Base-by-base conservation (phyloP, 2,329 filamentous ascomycete genomes). In the Colletotrichum tropicale region DNA sequence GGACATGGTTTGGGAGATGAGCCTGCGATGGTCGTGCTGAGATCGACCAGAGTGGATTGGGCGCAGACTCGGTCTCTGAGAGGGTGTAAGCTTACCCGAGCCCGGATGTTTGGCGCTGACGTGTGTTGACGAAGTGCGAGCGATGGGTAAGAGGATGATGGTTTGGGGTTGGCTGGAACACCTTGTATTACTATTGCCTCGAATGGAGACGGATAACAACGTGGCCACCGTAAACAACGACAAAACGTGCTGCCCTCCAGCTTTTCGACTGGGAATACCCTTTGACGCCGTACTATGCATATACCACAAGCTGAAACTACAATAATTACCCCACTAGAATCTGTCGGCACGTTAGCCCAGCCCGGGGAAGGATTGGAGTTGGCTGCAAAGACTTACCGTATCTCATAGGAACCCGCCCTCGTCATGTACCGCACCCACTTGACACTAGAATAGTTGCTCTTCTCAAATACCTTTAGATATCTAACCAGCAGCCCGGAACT, bases 361-460 rank as follows among this genome's bases (percentile, higher is more conserved):
- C 9, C 30, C 21, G 16, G 10, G 24, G 12, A 32, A 10, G 26
- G 18, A 34, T 8, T 2, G 15, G 24, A 28, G 12, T 26, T 15
- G 58, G 10, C 26, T 13, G 30, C 30, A 15, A 32, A 21, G 18
- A 62, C 86, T 80, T 79, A 98, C 93, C 96, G 90, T 83, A 99
- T 98, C 87, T 99, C 97, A 85, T 99, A 99, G 85, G 96, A 98
- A 32, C 97, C 97, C 18, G 96, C 97, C 79, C 96, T 93, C 21
- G 97, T 99, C 97, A 99, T 98, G 86, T 99, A 99, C 80, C 97
- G 90, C 80, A 99, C 97, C 97, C 97, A 99, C 86, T 99, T 99
- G 65, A 99, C 97, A 82, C 96, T 98, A 77, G 95, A 98, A 84
- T 99, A 99, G 85, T 98, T 98, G 85, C 92, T 97, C 92, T 99